A percentile compares a stretch with the other conserved stretches of the same genome.
Evolutionary conservation across 768 basidiomycete genomes (phyloP).

Genomic region (Pholiota conissans): DNA sequence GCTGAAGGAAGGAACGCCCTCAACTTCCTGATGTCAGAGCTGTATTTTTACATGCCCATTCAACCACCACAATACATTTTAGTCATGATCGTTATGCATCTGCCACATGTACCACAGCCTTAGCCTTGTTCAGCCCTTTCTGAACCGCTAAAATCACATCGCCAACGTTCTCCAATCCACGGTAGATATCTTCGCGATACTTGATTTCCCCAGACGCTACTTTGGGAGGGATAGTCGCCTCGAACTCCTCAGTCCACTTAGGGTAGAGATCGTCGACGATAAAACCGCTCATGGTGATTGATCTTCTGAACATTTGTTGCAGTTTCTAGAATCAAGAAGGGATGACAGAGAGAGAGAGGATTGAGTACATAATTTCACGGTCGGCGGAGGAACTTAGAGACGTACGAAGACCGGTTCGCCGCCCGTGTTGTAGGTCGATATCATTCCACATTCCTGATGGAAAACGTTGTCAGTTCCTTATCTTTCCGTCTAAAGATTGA

Average conservation of each 20-base stretch:
- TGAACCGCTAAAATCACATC: slow-evolving; percentile 30
- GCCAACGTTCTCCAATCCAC: slow-evolving; percentile 39
- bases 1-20: too few relatives aligned
- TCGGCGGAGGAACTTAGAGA: too few relatives aligned
- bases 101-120: too few relatives aligned
- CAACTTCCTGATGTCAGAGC: too few relatives aligned
- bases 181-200: slow-evolving; percentile 41
- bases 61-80: too few relatives aligned
- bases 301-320: slow-evolving; percentile 34
- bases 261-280: slow-evolving; percentile 24
- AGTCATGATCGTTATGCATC: too few relatives aligned
- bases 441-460: slow-evolving; percentile 42
- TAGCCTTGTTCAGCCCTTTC: slow-evolving; percentile 13
- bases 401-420: slow-evolving; percentile 27
- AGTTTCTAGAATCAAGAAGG: slow-evolving; percentile 37
- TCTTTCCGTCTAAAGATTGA: too few relatives aligned
- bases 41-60: too few relatives aligned
- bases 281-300: slow-evolving; percentile 38
- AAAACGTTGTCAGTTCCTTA: neutral
- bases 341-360: too few relatives aligned
- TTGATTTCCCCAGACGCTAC: slow-evolving; percentile 45
- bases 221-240: slow-evolving; percentile 34
- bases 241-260: slow-evolving; percentile 42
- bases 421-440: slow-evolving; percentile 35
- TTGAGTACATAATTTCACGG: neutral